Evolutionary conservation across 176 grass and related monocot species (phyloP).

Genomic region (Luzula sylvatica): DNA sequence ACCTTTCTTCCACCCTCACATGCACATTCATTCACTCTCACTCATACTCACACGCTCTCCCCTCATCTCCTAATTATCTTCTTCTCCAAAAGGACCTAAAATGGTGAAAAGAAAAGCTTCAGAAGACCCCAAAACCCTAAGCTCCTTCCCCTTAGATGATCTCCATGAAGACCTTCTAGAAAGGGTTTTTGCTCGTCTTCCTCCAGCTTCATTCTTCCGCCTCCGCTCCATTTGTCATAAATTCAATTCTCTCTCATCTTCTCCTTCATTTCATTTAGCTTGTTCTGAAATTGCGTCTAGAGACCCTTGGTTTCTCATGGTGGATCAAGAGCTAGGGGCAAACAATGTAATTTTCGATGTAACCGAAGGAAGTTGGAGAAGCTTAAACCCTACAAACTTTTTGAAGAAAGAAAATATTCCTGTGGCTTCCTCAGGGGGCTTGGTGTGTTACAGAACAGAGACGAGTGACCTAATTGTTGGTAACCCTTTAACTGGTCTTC

Average conservation of each 20-base stretch:
- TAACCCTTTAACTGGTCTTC: constrained; percentile 68
- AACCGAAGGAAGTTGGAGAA: constrained; percentile 23
- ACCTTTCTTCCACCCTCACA: constrained; percentile 1
- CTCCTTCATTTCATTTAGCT: constrained; percentile 46
- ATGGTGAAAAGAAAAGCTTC: not conserved
- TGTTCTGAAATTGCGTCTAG: constrained; percentile 36
- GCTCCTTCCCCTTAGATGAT: constrained; percentile 27
- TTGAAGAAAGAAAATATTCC: constrained; percentile 23
- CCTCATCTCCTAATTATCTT: not conserved
- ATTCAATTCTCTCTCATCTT: constrained; percentile 38
- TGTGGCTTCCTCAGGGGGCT: constrained; percentile 53
- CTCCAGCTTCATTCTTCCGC: constrained; percentile 58
- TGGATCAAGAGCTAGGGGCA: constrained; percentile 17
- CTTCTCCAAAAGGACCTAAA: not conserved
- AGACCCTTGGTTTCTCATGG: constrained; percentile 86
- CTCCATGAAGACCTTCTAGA: constrained; percentile 78
- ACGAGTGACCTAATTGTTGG: constrained; percentile 37
- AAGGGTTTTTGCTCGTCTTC: constrained; percentile 56
- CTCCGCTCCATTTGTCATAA: constrained; percentile 50
- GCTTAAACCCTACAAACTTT: not conserved
- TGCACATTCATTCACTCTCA: constrained; percentile 6
- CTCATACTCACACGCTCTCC: constrained; percentile 5
- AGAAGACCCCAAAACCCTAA: not conserved
- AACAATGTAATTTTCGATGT: constrained; percentile 21
- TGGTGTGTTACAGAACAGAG: constrained; percentile 44